Evolutionary conservation across 805 yeast genomes (phyloP), one percentile per base, ranked within the genome.

Genomic region (Ascoidea rubescens): DNA sequence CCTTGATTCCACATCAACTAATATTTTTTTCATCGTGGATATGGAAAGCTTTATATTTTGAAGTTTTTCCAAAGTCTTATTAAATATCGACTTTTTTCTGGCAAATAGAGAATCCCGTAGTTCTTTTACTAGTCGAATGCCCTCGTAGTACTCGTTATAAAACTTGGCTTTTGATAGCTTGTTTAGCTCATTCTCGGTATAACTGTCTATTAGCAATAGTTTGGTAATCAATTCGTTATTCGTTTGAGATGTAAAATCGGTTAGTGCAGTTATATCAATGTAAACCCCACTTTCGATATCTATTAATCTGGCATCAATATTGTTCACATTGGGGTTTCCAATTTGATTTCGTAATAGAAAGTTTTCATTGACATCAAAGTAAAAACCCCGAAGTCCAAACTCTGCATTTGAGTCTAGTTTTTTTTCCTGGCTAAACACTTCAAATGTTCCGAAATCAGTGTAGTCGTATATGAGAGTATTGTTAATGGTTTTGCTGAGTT

Each of bases 221-320:
- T 51, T 47, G 28, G 28, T 44, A 7, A 12, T 42, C 16, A 43
- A 46, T 10, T 37, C 46, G 14, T 44, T 37, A 37, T 53, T 49
- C n/a, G 21, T 48, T n/a, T 33, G 42, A 33, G 42, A 33, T 7
- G 6, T 33, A 33, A 33, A 33, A 33, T 33, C 42, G 6, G 83
- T 72, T 53, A 64, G 48, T 0, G 71, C 79, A 4, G 79, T 73
- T 43, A 75, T 68, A 57, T 75, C 80, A 51, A 75, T 71, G 55
- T 73, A 75, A 51, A 72, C 63, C 5, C 80, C 79, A 12, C 75
- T 67, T 52, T 70, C 71, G 8, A 71, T 61, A 56, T 75, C 80
- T 50, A 75, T 73, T 57, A 73, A 73, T 49, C 80, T 60, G 5
- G 76, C 64, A 58, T 64, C 68, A 49, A 64, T 63, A 49, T 60